These are phyloP conservation scores for Boletus insuetus DNA, from an alignment of 768 basidiomycete species.

Conservation along the genomic window DNA sequence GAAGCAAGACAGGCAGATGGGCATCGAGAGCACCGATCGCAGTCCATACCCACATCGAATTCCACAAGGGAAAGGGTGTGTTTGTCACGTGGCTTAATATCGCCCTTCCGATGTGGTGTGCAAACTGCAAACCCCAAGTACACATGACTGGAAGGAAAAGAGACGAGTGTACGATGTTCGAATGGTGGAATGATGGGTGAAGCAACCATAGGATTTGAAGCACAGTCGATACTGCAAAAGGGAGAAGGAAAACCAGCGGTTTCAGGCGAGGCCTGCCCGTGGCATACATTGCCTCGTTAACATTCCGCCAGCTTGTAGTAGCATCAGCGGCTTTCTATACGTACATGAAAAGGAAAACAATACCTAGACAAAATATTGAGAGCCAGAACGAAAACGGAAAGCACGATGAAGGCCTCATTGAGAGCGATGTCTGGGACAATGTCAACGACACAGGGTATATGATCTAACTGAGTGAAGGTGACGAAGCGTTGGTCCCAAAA, in stretches of 20 bases:
- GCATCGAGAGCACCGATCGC: conserved; percentile 78
- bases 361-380: conserved; percentile 81
- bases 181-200: conserved; percentile 57
- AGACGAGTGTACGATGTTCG: conserved; percentile 70
- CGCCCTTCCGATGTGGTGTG: conserved; percentile 87
- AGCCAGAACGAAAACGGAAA: conserved; percentile 63
- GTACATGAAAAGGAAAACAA: background rate
- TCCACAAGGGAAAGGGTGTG: conserved; percentile 80
- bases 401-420: conserved; percentile 87
- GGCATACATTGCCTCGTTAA: conserved; percentile 55
- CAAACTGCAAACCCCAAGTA: conserved; percentile 91
- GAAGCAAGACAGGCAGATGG: conserved; percentile 65
- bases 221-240: conserved; percentile 68
- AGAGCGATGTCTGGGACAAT: conserved; percentile 65
- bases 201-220: conserved; percentile 83
- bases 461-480: conserved; percentile 53
- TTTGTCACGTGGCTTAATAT: conserved; percentile 92
- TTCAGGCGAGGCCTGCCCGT: conserved; percentile 39
- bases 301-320: conserved; percentile 70
- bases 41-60: conserved; percentile 84
- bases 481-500: conserved; percentile 80
- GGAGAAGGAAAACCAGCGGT: conserved; percentile 75
- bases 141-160: conserved; percentile 85
- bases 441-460: conserved; percentile 44
- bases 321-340: conserved; percentile 1